phyloP scores from a whole-genome alignment of 257 asterid genomes.

The Solanum raphanifolium region DNA sequence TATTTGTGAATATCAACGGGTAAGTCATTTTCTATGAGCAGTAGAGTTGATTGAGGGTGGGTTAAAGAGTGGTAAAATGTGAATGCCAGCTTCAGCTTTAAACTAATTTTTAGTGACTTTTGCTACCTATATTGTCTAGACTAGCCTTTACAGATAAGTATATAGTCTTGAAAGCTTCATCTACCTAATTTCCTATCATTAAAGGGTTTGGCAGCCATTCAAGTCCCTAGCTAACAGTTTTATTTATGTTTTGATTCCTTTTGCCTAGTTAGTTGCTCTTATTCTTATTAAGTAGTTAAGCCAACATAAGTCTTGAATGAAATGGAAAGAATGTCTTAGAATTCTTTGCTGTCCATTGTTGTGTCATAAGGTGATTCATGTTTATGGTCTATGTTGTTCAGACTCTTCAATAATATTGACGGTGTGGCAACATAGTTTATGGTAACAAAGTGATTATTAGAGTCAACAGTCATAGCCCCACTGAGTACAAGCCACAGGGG shows the following conservation, averaged over 20 bases:
- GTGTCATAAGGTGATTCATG: background rate
- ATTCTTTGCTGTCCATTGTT: too few species aligned
- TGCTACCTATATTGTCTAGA: background rate
- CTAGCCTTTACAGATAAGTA: background rate
- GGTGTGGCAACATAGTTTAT: background rate
- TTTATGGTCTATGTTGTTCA: background rate
- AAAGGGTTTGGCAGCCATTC: background rate
- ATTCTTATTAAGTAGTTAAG: background rate
- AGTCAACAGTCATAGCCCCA: background rate
- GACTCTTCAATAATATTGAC: background rate
- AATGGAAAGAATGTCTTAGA: background rate
- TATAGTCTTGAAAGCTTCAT: background rate
- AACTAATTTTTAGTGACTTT: background rate
- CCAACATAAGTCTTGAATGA: background rate
- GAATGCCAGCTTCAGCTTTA: background rate
- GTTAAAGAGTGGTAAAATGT: background rate
- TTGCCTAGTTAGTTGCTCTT: background rate
- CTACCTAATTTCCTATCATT: background rate
- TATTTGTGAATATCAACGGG: slow-evolving; percentile 18
- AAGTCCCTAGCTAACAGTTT: background rate
- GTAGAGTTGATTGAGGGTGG: background rate
- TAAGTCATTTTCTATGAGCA: slow-evolving; percentile 26
- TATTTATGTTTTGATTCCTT: background rate
- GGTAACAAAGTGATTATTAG: background rate
- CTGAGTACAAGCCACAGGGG: background rate